Base-by-base conservation (phyloP, 2,329 filamentous ascomycete genomes). In the Cordyceps tenuipes region DNA sequence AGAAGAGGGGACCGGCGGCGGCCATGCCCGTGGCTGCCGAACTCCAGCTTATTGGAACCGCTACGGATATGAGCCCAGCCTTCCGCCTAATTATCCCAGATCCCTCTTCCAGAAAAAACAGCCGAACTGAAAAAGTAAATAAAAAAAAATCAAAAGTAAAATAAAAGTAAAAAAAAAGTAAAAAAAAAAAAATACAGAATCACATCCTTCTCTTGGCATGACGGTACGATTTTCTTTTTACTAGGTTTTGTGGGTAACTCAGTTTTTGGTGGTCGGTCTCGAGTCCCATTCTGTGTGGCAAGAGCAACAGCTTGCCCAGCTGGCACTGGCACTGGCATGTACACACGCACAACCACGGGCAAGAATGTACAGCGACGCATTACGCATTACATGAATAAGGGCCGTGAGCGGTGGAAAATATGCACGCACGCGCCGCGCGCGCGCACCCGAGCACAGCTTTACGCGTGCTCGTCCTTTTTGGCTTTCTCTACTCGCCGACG, bases 351-450 rank as follows among this genome's bases (percentile, higher is more conserved):
- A 44, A 50, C 56, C 56, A 29, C 36, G 56, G 26, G 31, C 56
- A 51, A 59, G 48, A 59, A 59, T 59, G 56, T 51, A 17, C 19
- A 17, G 13, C 4, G 3, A 23, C 29, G 19, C 17, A 23, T 29
- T 29, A 19, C 48, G 26, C n/a, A n/a, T n/a, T n/a, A n/a, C n/a
- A n/a, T n/a, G n/a, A n/a, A n/a, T 52, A 7, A 41, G 47, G 39
- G 34, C 34, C 51, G 51, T 58, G 31, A n/a, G n/a, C 56, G 56
- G 29, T 6, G 48, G 56, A 44, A 49, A 36, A 36, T 46, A 44
- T 59, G 56, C 56, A 59, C 47, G 36, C 48, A 48, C 56, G 56
- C 56, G 56, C 36, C 23, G 23, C 54, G 21, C 44, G 21, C 44
- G 39, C 39, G 21, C 52, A 19, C 19, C 10, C 50, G n/a, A 26